A percentile compares a stretch with the other conserved stretches of the same genome.
These are phyloP conservation scores for Daldinia loculata DNA, from an alignment of 495 filamentous ascomycete species.

Conservation along the genomic window DNA sequence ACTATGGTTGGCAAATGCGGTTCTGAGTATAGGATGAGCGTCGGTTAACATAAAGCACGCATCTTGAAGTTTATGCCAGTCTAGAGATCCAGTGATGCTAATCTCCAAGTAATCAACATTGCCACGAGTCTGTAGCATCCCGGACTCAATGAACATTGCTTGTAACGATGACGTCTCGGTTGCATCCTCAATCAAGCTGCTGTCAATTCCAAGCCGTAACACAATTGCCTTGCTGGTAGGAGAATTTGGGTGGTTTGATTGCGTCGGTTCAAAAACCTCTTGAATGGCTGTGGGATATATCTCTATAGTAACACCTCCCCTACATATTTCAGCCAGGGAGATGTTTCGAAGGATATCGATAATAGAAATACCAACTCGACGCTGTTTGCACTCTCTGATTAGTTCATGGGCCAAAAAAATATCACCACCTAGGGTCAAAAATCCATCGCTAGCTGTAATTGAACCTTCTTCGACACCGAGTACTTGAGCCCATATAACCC, in stretches of 20 bases:
- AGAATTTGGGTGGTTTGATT: background rate
- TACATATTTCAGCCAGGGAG: slow-evolving; percentile 53
- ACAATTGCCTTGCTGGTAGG: slow-evolving; percentile 43
- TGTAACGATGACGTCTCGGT: slow-evolving; percentile 56
- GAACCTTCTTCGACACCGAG: slow-evolving; percentile 49
- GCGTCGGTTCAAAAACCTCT: slow-evolving; percentile 36
- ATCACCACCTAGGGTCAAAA: slow-evolving; percentile 57
- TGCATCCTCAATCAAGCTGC: slow-evolving; percentile 50
- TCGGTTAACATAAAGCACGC: slow-evolving; percentile 51
- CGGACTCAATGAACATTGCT: slow-evolving; percentile 57
- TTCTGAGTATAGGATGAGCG: slow-evolving; percentile 57
- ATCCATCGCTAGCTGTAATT: slow-evolving; percentile 54
- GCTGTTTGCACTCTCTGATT: slow-evolving; percentile 50
- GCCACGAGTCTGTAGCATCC: slow-evolving; percentile 51
- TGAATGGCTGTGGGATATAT: slow-evolving; percentile 29
- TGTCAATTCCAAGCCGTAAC: slow-evolving; percentile 49
- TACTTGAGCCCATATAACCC: slow-evolving; percentile 54
- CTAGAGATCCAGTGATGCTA: slow-evolving; percentile 52
- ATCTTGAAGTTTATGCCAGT: slow-evolving; percentile 54
- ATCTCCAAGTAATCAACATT: slow-evolving; percentile 57
- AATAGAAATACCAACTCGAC: slow-evolving; percentile 50
- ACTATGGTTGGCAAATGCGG: slow-evolving; percentile 53
- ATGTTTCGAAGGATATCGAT: slow-evolving; percentile 49
- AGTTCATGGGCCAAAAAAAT: slow-evolving; percentile 52
- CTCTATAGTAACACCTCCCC: slow-evolving; percentile 37